Conservation (phyloP, 345 rosid genomes). For the Eucalyptus sp. region DNA sequence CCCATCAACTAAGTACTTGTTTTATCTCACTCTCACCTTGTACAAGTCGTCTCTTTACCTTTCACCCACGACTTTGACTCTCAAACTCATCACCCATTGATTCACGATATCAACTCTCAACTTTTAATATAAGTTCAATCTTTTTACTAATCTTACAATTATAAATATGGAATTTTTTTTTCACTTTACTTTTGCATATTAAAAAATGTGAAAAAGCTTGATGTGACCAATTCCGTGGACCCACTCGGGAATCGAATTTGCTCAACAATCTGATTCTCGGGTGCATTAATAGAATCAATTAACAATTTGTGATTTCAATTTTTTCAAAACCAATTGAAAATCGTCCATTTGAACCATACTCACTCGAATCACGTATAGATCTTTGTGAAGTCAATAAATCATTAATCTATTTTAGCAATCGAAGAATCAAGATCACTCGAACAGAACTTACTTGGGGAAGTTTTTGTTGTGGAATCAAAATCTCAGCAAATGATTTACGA, state of each 20-base stretch:
- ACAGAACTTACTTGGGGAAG: background rate
- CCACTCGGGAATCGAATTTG: fast-evolving
- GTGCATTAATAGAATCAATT: too few species aligned
- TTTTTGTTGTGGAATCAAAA: background rate
- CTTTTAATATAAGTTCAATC: too few species aligned
- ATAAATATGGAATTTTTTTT: too few species aligned
- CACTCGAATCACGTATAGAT: background rate
- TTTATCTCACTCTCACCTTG: too few species aligned
- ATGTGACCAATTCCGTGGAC: fast-evolving
- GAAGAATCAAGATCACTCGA: background rate
- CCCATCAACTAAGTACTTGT: fast-evolving
- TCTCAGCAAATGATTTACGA: background rate
- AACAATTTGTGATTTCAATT: fast-evolving
- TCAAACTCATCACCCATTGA: too few species aligned
- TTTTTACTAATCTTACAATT: too few species aligned
- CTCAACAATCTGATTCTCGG: fast-evolving
- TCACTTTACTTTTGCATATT: too few species aligned
- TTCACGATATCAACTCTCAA: fast-evolving
- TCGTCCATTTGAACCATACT: fast-evolving
- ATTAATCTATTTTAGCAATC: background rate
- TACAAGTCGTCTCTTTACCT: too few species aligned
- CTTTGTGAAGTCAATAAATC: background rate
- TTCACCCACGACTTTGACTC: too few species aligned
- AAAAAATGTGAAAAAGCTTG: too few species aligned
- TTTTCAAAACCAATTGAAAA: fast-evolving